These are phyloP conservation scores for Fusarium armeniacum DNA, from an alignment of 2,329 filamentous ascomycete genomes.

Conservation along the genomic window DNA sequence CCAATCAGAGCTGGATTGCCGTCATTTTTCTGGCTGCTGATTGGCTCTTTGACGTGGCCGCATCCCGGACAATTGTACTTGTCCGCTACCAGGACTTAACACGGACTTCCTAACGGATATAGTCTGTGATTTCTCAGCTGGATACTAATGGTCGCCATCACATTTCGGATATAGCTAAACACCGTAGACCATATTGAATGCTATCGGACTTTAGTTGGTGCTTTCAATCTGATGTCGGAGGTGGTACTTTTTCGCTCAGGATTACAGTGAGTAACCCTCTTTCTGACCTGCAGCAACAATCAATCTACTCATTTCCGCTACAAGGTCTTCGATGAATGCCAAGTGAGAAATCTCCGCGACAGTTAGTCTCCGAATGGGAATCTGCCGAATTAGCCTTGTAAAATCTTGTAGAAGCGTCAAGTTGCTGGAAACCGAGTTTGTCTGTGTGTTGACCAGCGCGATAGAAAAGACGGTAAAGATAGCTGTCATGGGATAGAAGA, in stretches of 20 bases:
- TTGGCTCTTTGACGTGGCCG: slow-evolving; percentile 2
- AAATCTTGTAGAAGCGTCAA: neutral
- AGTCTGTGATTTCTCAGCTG: neutral
- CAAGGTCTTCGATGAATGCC: neutral
- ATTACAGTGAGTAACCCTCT: neutral
- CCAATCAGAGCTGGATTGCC: slow-evolving; percentile 34
- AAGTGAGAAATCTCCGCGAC: slow-evolving; percentile 6
- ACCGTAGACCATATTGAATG: neutral
- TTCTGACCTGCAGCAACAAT: neutral
- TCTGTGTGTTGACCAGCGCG: neutral
- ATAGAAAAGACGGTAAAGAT: slow-evolving; percentile 8
- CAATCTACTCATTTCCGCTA: neutral
- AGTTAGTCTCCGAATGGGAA: slow-evolving; percentile 1
- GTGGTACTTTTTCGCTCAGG: neutral
- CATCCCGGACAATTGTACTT: slow-evolving; percentile 24
- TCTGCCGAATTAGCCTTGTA: neutral
- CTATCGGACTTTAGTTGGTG: neutral
- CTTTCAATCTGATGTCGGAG: too few species aligned
- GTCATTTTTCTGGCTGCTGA: slow-evolving; percentile 2
- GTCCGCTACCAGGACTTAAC: slow-evolving; percentile 20
- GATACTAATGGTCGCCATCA: neutral
- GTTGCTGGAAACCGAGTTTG: neutral
- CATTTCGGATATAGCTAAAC: neutral
- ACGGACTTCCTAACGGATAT: slow-evolving; percentile 10
- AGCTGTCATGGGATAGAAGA: slow-evolving; percentile 17